A percentile compares a stretch with the other conserved stretches of the same genome.
phyloP scores from a whole-genome alignment of 1,284 basidiomycete genomes.

The Mycena citricolor region DNA sequence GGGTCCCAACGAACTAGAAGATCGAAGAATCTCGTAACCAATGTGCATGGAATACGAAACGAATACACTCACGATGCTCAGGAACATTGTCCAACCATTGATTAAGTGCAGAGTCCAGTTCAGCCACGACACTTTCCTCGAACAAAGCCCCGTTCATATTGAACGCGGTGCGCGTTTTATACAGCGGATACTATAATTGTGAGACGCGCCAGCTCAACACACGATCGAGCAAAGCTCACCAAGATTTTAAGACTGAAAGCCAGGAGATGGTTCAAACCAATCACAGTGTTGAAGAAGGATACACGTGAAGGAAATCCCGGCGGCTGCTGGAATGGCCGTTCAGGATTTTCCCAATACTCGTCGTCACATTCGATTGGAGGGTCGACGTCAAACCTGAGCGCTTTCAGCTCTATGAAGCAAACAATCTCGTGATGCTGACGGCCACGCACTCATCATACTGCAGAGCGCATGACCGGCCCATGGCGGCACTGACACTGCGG shows the following conservation, averaged over 20 bases:
- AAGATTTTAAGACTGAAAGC: slow-evolving; percentile 14
- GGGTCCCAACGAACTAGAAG: slow-evolving; percentile 21
- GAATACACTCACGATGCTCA: slow-evolving; percentile 11
- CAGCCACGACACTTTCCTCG: slow-evolving; percentile 46
- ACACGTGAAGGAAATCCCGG: slow-evolving; percentile 37
- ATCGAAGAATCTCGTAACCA: not conserved
- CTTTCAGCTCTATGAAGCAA: not conserved
- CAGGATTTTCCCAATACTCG: slow-evolving; percentile 22
- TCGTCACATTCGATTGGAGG: slow-evolving; percentile 19
- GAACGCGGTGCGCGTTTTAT: slow-evolving; percentile 36
- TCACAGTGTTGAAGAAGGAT: slow-evolving; percentile 43
- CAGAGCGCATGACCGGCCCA: slow-evolving; percentile 12
- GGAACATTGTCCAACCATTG: slow-evolving; percentile 14
- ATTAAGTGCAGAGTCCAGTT: slow-evolving; percentile 25
- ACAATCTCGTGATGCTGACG: too few species aligned
- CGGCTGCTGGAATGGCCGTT: slow-evolving; percentile 33
- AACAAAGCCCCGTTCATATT: slow-evolving; percentile 38
- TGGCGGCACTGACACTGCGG: slow-evolving; percentile 8
- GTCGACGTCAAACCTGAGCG: slow-evolving; percentile 19
- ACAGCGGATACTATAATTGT: slow-evolving; percentile 24
- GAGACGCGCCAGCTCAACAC: too few species aligned
- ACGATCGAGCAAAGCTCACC: too few species aligned
- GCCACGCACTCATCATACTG: slow-evolving; percentile 17
- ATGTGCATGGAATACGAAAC: not conserved
- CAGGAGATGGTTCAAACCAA: slow-evolving; percentile 50